Conservation (phyloP, 768 basidiomycete genomes). For the Pleurotus djamor region DNA sequence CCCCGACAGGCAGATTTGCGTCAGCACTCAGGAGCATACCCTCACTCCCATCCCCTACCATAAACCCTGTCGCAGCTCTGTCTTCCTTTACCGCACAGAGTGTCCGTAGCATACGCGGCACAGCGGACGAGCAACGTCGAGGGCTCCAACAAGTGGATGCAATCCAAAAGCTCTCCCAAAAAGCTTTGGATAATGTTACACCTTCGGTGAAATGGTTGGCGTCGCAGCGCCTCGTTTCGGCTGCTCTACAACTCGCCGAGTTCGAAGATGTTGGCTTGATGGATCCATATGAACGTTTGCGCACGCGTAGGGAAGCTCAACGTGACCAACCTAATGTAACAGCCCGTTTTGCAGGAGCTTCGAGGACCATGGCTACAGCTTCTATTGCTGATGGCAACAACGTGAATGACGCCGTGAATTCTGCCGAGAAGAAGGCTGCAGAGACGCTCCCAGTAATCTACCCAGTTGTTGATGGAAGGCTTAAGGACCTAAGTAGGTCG, state of each 20-base stretch:
- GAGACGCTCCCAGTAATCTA: neutral
- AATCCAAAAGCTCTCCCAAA: constrained; percentile 6
- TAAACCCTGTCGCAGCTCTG: neutral
- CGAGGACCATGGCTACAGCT: neutral
- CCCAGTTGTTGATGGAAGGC: neutral
- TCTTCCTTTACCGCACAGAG: neutral
- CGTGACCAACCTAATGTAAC: neutral
- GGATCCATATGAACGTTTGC: constrained; percentile 27
- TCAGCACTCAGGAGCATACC: too few species aligned
- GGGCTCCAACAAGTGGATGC: neutral
- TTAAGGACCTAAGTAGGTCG: neutral
- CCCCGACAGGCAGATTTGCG: neutral
- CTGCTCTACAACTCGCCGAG: constrained; percentile 11
- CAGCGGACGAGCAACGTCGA: neutral
- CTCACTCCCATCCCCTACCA: neutral
- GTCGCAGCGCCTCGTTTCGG: constrained; percentile 8
- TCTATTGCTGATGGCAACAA: neutral
- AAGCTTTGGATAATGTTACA: constrained; percentile 5
- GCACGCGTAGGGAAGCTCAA: constrained; percentile 12
- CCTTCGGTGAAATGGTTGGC: constrained; percentile 10
- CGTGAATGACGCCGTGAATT: neutral
- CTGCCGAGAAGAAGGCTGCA: neutral
- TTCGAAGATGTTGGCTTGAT: constrained; percentile 10
- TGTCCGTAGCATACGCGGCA: neutral
- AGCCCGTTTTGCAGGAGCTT: neutral